Evolutionary conservation across 2,329 filamentous ascomycete genomes (phyloP).

Genomic region (Achaetomium macrosporum): DNA sequence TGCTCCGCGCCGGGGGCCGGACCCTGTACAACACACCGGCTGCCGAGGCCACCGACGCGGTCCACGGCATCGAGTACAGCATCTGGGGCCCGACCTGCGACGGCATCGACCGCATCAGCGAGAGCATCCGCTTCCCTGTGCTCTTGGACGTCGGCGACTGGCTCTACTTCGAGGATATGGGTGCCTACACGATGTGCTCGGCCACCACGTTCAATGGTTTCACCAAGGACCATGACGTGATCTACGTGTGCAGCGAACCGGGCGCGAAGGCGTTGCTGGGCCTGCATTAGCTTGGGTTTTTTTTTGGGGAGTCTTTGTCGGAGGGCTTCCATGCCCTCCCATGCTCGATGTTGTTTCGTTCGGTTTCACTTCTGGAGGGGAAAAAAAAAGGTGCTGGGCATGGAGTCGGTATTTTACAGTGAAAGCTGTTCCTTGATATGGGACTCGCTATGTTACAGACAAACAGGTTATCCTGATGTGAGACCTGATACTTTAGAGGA

Average conservation of each 20-base stretch:
- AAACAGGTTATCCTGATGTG: background rate
- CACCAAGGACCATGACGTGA: constrained; percentile 81
- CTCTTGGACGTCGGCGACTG: constrained; percentile 89
- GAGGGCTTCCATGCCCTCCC: background rate
- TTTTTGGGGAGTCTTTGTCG: background rate
- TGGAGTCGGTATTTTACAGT: background rate
- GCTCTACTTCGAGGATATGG: constrained; percentile 99
- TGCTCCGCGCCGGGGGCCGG: constrained; percentile 59
- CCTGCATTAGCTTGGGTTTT: constrained; percentile 12
- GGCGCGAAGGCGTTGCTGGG: constrained; percentile 70
- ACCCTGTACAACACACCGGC: constrained; percentile 52
- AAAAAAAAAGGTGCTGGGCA: background rate
- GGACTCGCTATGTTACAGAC: background rate
- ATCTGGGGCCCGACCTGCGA: constrained; percentile 98
- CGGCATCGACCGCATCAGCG: constrained; percentile 89
- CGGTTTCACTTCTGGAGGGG: background rate
- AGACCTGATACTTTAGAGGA: background rate
- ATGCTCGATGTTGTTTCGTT: background rate
- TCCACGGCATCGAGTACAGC: constrained; percentile 70
- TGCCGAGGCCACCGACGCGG: constrained; percentile 28
- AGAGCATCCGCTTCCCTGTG: constrained; percentile 70
- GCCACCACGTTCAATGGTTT: constrained; percentile 98
- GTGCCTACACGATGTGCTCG: constrained; percentile 96
- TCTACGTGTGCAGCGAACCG: constrained; percentile 92
- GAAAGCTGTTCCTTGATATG: background rate